Evolutionary conservation across 2,329 filamentous ascomycete species (phyloP).

Genomic region (Trichophyton schoenleinii): DNA sequence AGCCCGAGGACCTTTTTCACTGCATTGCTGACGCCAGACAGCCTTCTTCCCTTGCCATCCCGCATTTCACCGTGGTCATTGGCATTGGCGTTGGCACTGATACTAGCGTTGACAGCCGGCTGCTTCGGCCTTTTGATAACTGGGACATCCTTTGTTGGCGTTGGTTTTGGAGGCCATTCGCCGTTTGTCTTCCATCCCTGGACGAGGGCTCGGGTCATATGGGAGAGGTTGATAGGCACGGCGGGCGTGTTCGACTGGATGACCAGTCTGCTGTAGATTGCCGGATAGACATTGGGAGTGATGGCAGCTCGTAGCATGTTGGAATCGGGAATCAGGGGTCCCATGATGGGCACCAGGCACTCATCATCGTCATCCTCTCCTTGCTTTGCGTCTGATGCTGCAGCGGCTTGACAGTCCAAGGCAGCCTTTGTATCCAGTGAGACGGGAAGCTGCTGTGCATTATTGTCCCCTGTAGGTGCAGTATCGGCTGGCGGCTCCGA

Average conservation of each 20-base stretch:
- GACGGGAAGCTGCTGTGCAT: neutral
- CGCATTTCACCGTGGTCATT: neutral
- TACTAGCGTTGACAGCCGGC: neutral
- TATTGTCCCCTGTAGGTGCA: neutral
- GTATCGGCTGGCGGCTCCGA: neutral
- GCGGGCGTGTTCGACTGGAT: slow-evolving; percentile 66
- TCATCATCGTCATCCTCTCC: slow-evolving; percentile 29
- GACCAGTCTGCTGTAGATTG: slow-evolving; percentile 83
- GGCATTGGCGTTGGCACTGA: no score
- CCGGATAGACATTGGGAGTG: slow-evolving; percentile 57
- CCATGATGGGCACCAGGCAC: slow-evolving; percentile 55
- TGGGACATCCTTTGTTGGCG: slow-evolving; percentile 24
- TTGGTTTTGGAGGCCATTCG: slow-evolving; percentile 69
- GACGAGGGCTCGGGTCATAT: slow-evolving; percentile 70
- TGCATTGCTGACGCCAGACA: slow-evolving; percentile 27
- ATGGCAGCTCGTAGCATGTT: slow-evolving; percentile 72
- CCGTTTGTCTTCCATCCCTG: slow-evolving; percentile 86
- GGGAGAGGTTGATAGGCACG: slow-evolving; percentile 74
- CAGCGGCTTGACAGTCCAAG: neutral
- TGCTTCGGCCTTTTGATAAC: slow-evolving; percentile 6
- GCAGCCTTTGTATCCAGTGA: neutral
- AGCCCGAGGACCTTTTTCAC: slow-evolving; percentile 32
- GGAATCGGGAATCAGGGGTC: slow-evolving; percentile 57
- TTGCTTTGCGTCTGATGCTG: no score
- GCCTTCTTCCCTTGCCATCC: slow-evolving; percentile 9